Evolutionary conservation across 1,284 basidiomycete genomes (phyloP), one percentile per base, ranked within the genome.

Genomic region (Sporisorium graminicola): DNA sequence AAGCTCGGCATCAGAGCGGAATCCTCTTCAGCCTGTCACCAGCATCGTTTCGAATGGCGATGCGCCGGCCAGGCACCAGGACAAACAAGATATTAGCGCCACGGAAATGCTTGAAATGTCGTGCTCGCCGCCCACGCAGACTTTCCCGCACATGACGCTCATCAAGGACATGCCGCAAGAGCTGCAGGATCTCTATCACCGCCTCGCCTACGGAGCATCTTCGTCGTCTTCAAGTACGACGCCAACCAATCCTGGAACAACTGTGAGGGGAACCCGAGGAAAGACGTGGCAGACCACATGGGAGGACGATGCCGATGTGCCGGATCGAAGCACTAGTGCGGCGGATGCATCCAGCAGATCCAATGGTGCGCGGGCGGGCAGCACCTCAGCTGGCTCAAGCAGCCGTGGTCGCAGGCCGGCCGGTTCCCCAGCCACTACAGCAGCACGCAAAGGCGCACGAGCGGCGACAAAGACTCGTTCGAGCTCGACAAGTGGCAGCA

Each of bases 271-370:
- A 35, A 74, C 43, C 7, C 47, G 49, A 9, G 71, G 71, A 37
- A 74, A 74, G 57, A 74, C 71, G n/a, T 74, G 71, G 71, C 61
- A 69, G 42, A 65, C 71, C 0, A 74, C 71, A 5, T 74, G 71
- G 71, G 54, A 68, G 27, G 37, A 57, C 20, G 58, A 61, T 13
- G 53, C 24, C 13, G 47, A 57, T 35, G 24, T 6, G 9, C 20
- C 18, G 26, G 29, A 24, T 6, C 37, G 16, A 13, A 43, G 53
- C 12, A 10, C 26, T 7, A 20, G 13, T 27, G 9, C 20, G 9
- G 47, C 18, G 6, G 44, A 20, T 18, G 16, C 50, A 16, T 43
- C 60, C 9, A 63, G 56, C 46, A 56, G 43, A 16, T 20, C 44
- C 24, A 16, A 47, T 9, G 46, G 24, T 24, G 33, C 22, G 16